These are phyloP conservation scores for Trifolium repens DNA, from an alignment of 306 rosid genomes.

Conservation along the genomic window DNA sequence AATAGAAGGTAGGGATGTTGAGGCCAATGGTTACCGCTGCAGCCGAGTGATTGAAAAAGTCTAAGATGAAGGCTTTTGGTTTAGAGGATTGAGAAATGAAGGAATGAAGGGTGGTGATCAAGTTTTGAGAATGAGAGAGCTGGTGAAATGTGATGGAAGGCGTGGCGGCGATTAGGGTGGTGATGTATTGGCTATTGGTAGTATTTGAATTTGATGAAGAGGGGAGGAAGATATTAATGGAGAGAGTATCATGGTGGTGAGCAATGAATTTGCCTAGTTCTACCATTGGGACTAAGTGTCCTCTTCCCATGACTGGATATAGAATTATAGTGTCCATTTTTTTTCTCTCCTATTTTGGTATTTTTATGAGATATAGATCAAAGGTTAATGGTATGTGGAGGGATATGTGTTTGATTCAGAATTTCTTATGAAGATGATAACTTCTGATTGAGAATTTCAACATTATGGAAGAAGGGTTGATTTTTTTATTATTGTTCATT, in stretches of 20 bases:
- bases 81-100: too few relatives aligned
- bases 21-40: too few relatives aligned
- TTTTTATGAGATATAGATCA: neutral
- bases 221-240: slow-evolving; percentile 48
- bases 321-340: slow-evolving; percentile 39
- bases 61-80: too few relatives aligned
- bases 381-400: neutral
- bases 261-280: slow-evolving; percentile 43
- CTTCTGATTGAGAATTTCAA: neutral
- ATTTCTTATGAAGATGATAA: neutral
- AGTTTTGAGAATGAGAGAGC: too few relatives aligned
- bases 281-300: slow-evolving; percentile 41
- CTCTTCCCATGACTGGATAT: slow-evolving; percentile 34
- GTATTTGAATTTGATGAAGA: slow-evolving; percentile 45
- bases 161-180: too few relatives aligned
- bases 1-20: too few relatives aligned
- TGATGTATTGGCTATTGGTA: slow-evolving; percentile 23
- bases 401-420: neutral
- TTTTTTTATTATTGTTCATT: too few relatives aligned
- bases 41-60: too few relatives aligned
- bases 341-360: too few relatives aligned
- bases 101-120: too few relatives aligned
- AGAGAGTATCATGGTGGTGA: slow-evolving; percentile 35
- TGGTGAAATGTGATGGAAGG: too few relatives aligned
- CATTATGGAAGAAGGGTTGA: neutral